These are phyloP conservation scores for Teratosphaeria zuluensis DNA, from an alignment of 2,329 filamentous ascomycete species.

Conservation along the genomic window DNA sequence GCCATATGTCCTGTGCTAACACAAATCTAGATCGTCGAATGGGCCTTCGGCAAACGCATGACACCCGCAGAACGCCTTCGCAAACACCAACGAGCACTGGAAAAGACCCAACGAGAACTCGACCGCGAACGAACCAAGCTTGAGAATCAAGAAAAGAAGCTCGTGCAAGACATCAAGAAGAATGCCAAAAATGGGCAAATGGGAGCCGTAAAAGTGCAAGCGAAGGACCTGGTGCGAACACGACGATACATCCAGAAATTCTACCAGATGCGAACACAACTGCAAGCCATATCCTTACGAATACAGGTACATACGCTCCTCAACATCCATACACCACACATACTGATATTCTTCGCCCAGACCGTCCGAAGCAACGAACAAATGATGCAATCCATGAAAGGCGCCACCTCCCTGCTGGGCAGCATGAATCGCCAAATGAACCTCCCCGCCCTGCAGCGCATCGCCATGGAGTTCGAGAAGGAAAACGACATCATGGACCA, in stretches of 20 bases:
- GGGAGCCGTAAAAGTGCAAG: constrained; percentile 97
- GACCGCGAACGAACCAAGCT: constrained; percentile 92
- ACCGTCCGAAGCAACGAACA: constrained; percentile 97
- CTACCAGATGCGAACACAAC: constrained; percentile 92
- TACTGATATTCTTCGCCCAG: constrained; percentile 35
- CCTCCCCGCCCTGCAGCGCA: constrained; percentile 83
- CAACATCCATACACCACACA: not conserved
- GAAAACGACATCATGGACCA: constrained; percentile 99
- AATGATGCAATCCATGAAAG: constrained; percentile 99
- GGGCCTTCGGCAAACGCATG: constrained; percentile 98
- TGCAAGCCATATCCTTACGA: constrained; percentile 88
- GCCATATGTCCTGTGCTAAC: not conserved
- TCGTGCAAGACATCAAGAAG: constrained; percentile 93
- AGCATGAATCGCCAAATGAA: constrained; percentile 99
- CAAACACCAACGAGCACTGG: constrained; percentile 91
- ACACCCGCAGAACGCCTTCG: constrained; percentile 85
- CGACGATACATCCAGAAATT: constrained; percentile 97
- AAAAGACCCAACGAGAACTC: constrained; percentile 93
- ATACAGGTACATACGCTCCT: constrained; percentile 59
- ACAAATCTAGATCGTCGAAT: constrained; percentile 74
- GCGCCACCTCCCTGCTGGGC: constrained; percentile 80
- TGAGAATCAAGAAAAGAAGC: constrained; percentile 97
- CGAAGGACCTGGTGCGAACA: constrained; percentile 90
- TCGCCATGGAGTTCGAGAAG: constrained; percentile 97
- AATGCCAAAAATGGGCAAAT: constrained; percentile 97